phyloP scores from a whole-genome alignment of 2,329 filamentous ascomycete species.

The Fusarium globosum region DNA sequence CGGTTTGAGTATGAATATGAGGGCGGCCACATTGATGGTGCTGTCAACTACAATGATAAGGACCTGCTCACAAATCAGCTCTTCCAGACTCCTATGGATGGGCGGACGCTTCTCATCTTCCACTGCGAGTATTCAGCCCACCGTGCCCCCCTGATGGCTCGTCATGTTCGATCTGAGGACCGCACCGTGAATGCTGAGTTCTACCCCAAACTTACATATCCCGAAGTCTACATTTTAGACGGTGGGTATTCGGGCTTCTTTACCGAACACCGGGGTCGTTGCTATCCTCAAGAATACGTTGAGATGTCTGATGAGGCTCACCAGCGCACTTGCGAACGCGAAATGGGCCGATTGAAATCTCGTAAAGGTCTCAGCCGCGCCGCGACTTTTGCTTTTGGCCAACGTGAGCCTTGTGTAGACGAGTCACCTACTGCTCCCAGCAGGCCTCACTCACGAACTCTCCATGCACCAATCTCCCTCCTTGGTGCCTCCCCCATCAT shows the following conservation, averaged over 20 bases:
- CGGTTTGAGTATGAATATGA: constrained; percentile 99
- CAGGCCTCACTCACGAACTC: constrained; percentile 53
- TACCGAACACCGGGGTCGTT: constrained; percentile 78
- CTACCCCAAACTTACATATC: constrained; percentile 92
- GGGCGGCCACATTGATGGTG: constrained; percentile 92
- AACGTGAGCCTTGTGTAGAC: constrained; percentile 68
- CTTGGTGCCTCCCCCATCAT: constrained; percentile 59
- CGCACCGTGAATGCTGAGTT: constrained; percentile 84
- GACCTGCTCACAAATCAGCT: constrained; percentile 83
- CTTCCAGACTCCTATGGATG: constrained; percentile 74
- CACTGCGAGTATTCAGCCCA: constrained; percentile 99
- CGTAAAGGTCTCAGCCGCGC: constrained; percentile 87
- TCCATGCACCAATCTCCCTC: constrained; percentile 54
- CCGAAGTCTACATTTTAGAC: constrained; percentile 96
- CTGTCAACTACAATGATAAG: constrained; percentile 97
- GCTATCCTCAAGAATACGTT: constrained; percentile 94
- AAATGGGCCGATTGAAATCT: constrained; percentile 92
- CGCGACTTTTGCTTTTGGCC: constrained; percentile 94
- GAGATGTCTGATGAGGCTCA: constrained; percentile 96
- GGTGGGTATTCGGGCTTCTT: constrained; percentile 98
- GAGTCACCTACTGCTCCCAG: constrained; percentile 69
- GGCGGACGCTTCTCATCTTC: constrained; percentile 86
- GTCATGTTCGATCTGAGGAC: constrained; percentile 90
- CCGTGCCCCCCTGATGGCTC: constrained; percentile 95
- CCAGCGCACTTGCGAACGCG: constrained; percentile 91